Evolutionary conservation across 441 rosid genomes (phyloP), one percentile per base, ranked within the genome.

Genomic region (Kokia cookei): DNA sequence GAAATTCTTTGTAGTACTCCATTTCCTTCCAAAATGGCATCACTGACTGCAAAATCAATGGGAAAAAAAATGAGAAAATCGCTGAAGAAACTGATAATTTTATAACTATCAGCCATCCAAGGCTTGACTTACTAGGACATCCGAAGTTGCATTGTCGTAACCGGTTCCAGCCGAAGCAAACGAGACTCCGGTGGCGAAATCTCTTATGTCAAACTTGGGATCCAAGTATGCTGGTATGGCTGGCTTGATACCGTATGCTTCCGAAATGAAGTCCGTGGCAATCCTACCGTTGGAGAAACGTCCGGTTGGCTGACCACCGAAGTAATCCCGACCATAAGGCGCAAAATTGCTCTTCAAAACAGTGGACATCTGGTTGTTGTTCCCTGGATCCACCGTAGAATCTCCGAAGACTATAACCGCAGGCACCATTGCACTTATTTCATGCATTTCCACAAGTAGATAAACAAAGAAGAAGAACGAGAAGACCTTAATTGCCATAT

Each of bases 161-260:
- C 93, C 91, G 3, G 91, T 87, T 76, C 93, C 91, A 7, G 93
- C 89, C 47, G 93, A 89, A 72, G 93, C 93, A 55, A 89, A 89
- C 60, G 86, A 87, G 55, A 89, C 89, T 11, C 93, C 91, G 0
- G 87, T 82, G 47, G 87, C 84, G 50, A 87, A 87, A 69, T 89
- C 88, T 78, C 69, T 42, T 22, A 89, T 87, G 77, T 74, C 69
- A 73, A 73, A 86, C 0, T 61, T 66, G 2, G 87, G 89, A 78
- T 89, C 89, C 77, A 89, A 65, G 66, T 89, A 89, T 0, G 93
- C 88, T 4, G 93, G 93, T 59, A 89, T 84, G 5, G 65, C 27
- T 48, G 79, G 83, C 81, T 87, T 89, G 76, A 89, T 73, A 32
- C 87, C 84, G 2, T 85, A 86, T 29, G 88, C 93, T 80, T 87